Conservation (phyloP, 2,329 filamentous ascomycete species). For the Aspergillus awamori region DNA sequence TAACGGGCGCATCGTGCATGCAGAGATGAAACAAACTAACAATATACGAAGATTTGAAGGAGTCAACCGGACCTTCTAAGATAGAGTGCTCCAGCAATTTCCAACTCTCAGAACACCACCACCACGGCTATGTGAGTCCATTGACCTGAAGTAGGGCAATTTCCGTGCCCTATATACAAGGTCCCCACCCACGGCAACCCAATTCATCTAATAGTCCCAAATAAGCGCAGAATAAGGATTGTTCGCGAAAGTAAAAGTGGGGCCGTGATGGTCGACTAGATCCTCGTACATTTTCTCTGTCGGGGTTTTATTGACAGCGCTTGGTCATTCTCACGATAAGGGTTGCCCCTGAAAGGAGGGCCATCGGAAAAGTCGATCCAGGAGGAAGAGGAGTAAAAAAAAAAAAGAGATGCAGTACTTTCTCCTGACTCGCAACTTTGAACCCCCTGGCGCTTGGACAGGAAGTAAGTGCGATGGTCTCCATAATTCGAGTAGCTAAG, state of each 20-base stretch:
- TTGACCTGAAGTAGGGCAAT: constrained; percentile 11
- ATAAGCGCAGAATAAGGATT: constrained; percentile 8
- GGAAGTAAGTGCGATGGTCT: no score
- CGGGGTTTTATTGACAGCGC: constrained; percentile 5
- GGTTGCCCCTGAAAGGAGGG: constrained; percentile 2
- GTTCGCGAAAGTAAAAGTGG: constrained; percentile 9
- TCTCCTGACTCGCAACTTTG: background rate
- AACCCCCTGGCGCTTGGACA: constrained; percentile 4
- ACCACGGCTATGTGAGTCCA: background rate
- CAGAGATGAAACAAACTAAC: constrained; percentile 2
- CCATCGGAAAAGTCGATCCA: background rate
- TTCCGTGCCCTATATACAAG: constrained; percentile 14
- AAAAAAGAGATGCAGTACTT: background rate
- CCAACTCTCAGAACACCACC: background rate
- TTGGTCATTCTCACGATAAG: background rate
- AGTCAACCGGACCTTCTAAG: background rate
- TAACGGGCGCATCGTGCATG: background rate
- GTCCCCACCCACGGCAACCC: constrained; percentile 12
- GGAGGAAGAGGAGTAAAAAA: background rate
- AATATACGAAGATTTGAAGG: constrained; percentile 1
- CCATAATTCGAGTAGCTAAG: background rate
- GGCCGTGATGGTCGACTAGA: background rate
- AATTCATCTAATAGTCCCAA: constrained; percentile 9
- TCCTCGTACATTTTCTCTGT: constrained; percentile 2
- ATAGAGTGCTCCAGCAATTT: background rate